Conservation (phyloP, 495 filamentous ascomycete genomes). For the Aspergillus ellipticus region DNA sequence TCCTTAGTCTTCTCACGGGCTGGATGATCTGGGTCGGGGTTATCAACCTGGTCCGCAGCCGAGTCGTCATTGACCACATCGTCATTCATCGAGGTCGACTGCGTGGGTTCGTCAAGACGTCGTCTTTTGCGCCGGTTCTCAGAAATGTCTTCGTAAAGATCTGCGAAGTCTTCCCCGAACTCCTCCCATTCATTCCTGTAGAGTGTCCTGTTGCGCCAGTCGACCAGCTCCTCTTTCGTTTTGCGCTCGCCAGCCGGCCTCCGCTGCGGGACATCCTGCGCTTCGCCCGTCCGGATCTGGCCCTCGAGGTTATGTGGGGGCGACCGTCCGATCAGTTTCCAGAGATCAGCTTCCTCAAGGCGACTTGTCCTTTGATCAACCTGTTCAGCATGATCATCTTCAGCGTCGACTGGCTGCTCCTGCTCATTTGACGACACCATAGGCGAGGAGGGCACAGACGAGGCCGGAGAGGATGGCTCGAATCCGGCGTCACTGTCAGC, state of each 20-base stretch:
- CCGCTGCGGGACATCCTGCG: constrained; percentile 9
- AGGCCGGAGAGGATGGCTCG: background rate
- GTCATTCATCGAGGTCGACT: background rate
- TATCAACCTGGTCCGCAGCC: background rate
- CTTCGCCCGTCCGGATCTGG: constrained; percentile 14
- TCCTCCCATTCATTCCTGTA: constrained; percentile 51
- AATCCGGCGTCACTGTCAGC: constrained; percentile 16
- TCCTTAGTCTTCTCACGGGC: too few species aligned
- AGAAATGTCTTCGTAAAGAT: constrained; percentile 30
- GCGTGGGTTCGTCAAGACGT: constrained; percentile 7
- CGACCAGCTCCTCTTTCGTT: constrained; percentile 26
- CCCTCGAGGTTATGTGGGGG: constrained; percentile 14
- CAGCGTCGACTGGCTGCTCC: constrained; percentile 18
- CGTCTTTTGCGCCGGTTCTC: constrained; percentile 34
- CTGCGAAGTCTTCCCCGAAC: constrained; percentile 29
- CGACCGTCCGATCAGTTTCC: constrained; percentile 44
- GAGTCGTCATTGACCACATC: too few species aligned
- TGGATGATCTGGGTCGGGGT: too few species aligned
- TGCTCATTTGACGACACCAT: constrained; percentile 13
- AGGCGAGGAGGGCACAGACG: constrained; percentile 9
- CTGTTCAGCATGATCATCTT: constrained; percentile 52
- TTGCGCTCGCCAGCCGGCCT: constrained; percentile 26
- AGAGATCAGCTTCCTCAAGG: constrained; percentile 55
- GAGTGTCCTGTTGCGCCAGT: constrained; percentile 46
- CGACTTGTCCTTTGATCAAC: constrained; percentile 49